Evolutionary conservation across 2,329 filamentous ascomycete species (phyloP), one percentile per base, ranked within the genome.

Genomic region (Pseudopithomyces chartarum): DNA sequence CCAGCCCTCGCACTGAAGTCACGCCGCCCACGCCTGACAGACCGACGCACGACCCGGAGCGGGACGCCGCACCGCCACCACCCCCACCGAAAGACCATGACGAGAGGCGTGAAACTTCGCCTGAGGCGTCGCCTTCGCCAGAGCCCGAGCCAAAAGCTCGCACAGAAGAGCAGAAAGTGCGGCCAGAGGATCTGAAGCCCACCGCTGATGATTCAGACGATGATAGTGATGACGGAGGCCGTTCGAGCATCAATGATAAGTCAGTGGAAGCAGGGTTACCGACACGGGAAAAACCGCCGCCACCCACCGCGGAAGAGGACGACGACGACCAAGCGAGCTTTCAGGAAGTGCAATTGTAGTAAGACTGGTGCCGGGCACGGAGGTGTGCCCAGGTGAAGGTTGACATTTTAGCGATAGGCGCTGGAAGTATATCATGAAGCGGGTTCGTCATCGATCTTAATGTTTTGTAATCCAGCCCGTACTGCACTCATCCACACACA

Each of bases 11-110:
- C 34, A 82, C 81, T 43, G 78, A 82, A 62, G 73, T 82, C 64
- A 83, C 80, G 39, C 80, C 81, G 45, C 81, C 80, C 0, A 82
- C 80, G 3, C 80, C 81, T n/a, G 80, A 82, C 56, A 60, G 67
- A 58, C 60, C 67, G 4, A 71, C 64, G 12, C 68, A 62, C 45
- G 61, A 69, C 22, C 58, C 62, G 26, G 60, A 65, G 12, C 33
- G 64, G 40, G 65, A 68, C 12, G 61, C 64, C 52, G 60, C 69
- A 15, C 64, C 71, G 2, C 74, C 73, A 17, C 71, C 71, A 6
- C 74, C 73, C n/a, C 70, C 71, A 2, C 71, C 69, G 2, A 74
- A 74, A 61, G 69, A 74, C 47, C 59, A 68, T 13, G 57, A 65
- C 3, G 58, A 59, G 39, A 62, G 55, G 53, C 60, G 50, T 17